phyloP scores from a whole-genome alignment of 805 yeast species.

The Lachancea sp. region DNA sequence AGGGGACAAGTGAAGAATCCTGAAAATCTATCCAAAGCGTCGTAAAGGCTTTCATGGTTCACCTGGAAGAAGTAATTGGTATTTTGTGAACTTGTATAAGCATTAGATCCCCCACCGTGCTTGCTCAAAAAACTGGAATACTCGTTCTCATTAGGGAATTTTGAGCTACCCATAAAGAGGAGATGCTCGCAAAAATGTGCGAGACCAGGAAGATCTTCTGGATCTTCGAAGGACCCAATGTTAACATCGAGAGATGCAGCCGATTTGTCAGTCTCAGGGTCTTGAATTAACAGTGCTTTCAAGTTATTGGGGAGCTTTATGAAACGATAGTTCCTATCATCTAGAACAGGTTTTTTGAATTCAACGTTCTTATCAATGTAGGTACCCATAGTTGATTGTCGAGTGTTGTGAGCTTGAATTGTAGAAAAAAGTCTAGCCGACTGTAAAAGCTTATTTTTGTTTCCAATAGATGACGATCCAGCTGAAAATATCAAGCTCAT shows the following conservation, averaged over 20 bases:
- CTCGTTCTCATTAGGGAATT: slow-evolving; percentile 74
- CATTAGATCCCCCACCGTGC: slow-evolving; percentile 87
- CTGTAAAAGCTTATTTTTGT: neutral
- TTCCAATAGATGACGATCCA: neutral
- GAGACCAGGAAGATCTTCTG: slow-evolving; percentile 55
- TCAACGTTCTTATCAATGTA: slow-evolving; percentile 9
- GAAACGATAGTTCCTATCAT: slow-evolving; percentile 69
- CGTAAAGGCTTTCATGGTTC: slow-evolving; percentile 65
- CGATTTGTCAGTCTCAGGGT: slow-evolving; percentile 63
- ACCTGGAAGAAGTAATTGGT: slow-evolving; percentile 91
- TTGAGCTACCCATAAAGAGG: slow-evolving; percentile 73
- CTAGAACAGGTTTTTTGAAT: slow-evolving; percentile 43
- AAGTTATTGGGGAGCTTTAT: slow-evolving; percentile 53
- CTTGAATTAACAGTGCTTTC: slow-evolving; percentile 58
- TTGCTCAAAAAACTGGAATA: slow-evolving; percentile 68
- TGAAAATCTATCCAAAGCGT: slow-evolving; percentile 87
- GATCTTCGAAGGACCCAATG: slow-evolving; percentile 71
- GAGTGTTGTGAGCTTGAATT: neutral
- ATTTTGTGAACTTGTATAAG: slow-evolving; percentile 82
- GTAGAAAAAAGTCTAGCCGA: neutral
- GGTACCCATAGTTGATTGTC: neutral
- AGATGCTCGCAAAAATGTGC: slow-evolving; percentile 77
- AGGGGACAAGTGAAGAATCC: slow-evolving; percentile 88
- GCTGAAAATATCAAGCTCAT: neutral
- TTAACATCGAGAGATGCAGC: slow-evolving; percentile 77